Base-by-base conservation (phyloP, 768 basidiomycete genomes). In the Daedaleopsis nitida region DNA sequence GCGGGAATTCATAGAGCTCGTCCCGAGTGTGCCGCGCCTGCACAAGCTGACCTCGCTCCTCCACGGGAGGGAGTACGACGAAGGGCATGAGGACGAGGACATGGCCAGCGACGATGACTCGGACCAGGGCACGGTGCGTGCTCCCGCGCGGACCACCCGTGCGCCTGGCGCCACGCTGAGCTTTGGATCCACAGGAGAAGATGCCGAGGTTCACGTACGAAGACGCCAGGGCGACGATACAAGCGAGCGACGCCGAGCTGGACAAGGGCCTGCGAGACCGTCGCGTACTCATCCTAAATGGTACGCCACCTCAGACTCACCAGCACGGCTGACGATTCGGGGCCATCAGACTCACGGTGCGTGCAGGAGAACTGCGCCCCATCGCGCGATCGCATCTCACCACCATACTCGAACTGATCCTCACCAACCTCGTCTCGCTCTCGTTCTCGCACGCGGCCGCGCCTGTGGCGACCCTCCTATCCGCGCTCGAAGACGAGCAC, bases 211-310 rank as follows among this genome's bases (percentile, higher is more conserved):
- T 85, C 66, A 83, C 87, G 0, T 88, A 89, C 64, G 80, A 83
- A 8, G 83, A 88, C 49, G 86, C 91, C 5, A 78, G 77, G 50
- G 72, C 74, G 9, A 81, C 84, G 52, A 81, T 96, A 7, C 95
- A 97, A 68, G 92, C 94, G 4, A 94, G 92, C 70, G 89, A 94
- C 58, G 74, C 68, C 0, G 94, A 97, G 70, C 74, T 97, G 21
- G 78, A 78, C 8, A 72, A 64, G 17, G 92, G 88, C 1, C 73
- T 97, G 34, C 81, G 75, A 54, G 83, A 86, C n/a, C 80, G 81
- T 45, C 87, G 87, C 5, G 83, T 98, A 24, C 84, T 97, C 16
- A 77, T 85, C 52, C 77, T 95, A 2, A 81, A 89, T 59, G 88
- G 92, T 89, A 67, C 58, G 75, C 38, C 3, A n/a, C n/a, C n/a